Conservation (phyloP, 495 filamentous ascomycete species). For the Staphylotrichum tortipilum region DNA sequence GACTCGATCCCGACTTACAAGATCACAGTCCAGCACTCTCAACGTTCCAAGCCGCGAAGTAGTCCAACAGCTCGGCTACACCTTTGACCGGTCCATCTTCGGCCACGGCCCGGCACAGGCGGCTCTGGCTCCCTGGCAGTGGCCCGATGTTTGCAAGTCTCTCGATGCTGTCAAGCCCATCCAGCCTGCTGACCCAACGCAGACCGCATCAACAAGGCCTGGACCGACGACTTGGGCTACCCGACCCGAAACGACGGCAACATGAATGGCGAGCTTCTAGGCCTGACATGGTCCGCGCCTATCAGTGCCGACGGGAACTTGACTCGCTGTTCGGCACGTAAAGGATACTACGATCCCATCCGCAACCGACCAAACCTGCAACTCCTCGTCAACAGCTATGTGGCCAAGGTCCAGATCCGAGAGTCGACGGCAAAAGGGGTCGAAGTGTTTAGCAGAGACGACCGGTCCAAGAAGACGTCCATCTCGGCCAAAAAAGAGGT, state of each 20-base stretch:
- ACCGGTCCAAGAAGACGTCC: not conserved
- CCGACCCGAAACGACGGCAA: slow-evolving; percentile 5
- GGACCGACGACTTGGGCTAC: slow-evolving; percentile 7
- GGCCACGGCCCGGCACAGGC: too few relatives aligned
- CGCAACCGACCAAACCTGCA: slow-evolving; percentile 26
- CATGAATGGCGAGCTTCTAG: slow-evolving; percentile 4
- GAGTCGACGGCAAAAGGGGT: slow-evolving; percentile 20
- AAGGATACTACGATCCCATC: slow-evolving; percentile 15
- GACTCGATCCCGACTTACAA: too few relatives aligned
- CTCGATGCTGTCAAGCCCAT: too few relatives aligned
- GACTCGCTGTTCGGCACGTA: slow-evolving; percentile 10
- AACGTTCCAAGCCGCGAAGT: too few relatives aligned
- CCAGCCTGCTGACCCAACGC: not conserved
- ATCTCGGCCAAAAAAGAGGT: slow-evolving; percentile 38
- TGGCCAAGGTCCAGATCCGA: slow-evolving; percentile 32
- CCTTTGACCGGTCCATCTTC: too few relatives aligned
- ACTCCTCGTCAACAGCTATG: slow-evolving; percentile 30
- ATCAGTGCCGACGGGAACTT: slow-evolving; percentile 7
- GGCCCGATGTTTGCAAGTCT: too few relatives aligned
- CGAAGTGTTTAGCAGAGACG: slow-evolving; percentile 1
- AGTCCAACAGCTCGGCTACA: too few relatives aligned
- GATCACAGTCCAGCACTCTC: too few relatives aligned
- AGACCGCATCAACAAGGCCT: not conserved
- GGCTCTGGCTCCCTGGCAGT: too few relatives aligned
- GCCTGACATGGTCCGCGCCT: slow-evolving; percentile 8